Percentiles rank a stretch among this genome's conserved stretches.
These are phyloP conservation scores for Microthyrium microscopicum DNA, from an alignment of 2,329 filamentous ascomycete genomes.

Conservation along the genomic window DNA sequence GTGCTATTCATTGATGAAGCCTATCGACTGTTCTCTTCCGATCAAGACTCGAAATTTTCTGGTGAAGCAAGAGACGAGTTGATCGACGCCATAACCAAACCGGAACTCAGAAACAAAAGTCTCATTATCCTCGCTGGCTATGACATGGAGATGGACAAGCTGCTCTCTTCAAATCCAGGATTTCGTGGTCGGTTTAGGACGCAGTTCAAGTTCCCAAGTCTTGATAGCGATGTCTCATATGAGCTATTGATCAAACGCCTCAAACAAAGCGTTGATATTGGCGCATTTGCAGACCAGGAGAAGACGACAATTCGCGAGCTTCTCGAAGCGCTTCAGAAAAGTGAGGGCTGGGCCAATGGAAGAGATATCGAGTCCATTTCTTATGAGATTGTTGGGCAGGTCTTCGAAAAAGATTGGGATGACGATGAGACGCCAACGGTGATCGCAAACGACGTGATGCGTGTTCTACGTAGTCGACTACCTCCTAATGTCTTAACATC, in stretches of 20 bases:
- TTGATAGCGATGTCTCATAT: background rate
- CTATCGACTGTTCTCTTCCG: slow-evolving; percentile 54
- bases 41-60: no score
- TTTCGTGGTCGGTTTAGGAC: slow-evolving; percentile 1
- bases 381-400: background rate
- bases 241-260: background rate
- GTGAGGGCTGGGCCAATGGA: background rate
- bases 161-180: slow-evolving; percentile 1
- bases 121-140: slow-evolving; percentile 5
- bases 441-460: no score
- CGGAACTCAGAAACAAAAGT: slow-evolving; percentile 1
- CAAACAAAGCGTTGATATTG: no score
- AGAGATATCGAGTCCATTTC: background rate
- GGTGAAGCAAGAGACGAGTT: no score
- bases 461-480: no score
- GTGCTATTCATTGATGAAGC: slow-evolving; percentile 70
- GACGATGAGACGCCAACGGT: no score
- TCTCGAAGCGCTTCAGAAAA: background rate
- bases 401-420: no score
- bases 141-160: slow-evolving; percentile 2
- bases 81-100: slow-evolving; percentile 1
- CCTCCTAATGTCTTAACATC: no score
- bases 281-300: background rate
- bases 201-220: background rate
- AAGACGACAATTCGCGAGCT: background rate